Base-by-base conservation (phyloP, 2,329 filamentous ascomycete species). In the Ophiostoma sp. region DNA sequence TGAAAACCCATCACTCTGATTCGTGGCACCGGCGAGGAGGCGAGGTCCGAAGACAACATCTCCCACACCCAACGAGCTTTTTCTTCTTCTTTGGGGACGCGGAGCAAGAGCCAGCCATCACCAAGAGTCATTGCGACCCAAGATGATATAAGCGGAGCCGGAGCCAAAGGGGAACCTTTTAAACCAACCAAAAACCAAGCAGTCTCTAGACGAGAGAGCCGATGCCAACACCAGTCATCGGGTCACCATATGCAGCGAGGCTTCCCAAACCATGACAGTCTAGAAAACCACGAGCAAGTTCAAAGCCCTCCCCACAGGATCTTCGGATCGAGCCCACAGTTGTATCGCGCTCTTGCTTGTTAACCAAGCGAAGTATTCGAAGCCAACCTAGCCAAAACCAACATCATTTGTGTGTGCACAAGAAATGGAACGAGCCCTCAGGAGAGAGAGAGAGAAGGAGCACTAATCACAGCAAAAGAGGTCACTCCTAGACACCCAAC, bases 311-410 rank as follows among this genome's bases (percentile, higher is more conserved):
- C 70, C 68, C 69, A 68, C 67, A 69, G 65, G 66, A 65, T 65
- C 65, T 70, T 70, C 69, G 69, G 67, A 68, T 70, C 67, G 69
- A 70, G 69, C 67, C 69, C 69, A 67, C 83, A 83, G 82, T 82
- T 84, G 78, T 79, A 83, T 82, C 80, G 78, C 75, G 78, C 14
- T 18, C 18, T 38, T 63, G 38, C 16, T 18, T 16, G 11, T 55
- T 14, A 38, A 45, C 55, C 40, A 42, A 8, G 47, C 42, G 44
- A 36, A 2, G 27, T 38, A 36, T 14, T 47, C 63, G 42, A 64
- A 83, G 83, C 83, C 83, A 82, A 84, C 83, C 77, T 81, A 84
- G 79, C 80, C 80, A 79, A 81, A 76, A 77, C 78, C 76, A 68
- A 70, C 68, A 70, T 68, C 60, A 63, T 65, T 42, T 64, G 66